A percentile compares a stretch with the other conserved stretches of the same genome.
These are phyloP conservation scores for Colletotrichum sp. DNA, from an alignment of 2,329 filamentous ascomycete genomes.

Conservation along the genomic window DNA sequence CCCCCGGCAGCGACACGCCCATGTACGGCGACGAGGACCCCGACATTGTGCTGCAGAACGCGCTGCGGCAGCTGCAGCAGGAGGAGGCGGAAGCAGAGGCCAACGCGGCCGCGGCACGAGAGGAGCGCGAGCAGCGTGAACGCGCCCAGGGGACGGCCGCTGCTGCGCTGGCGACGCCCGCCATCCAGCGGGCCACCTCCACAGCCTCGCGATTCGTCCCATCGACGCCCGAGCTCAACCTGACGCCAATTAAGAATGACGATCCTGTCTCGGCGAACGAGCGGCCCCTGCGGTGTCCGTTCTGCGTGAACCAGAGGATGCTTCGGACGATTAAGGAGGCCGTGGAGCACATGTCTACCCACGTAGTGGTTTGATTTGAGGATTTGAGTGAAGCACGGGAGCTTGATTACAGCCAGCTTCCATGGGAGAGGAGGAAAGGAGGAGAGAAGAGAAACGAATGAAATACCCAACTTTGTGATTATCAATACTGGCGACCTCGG, in stretches of 20 bases:
- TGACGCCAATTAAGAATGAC: constrained; percentile 60
- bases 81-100: constrained; percentile 64
- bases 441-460: neutral
- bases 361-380: constrained; percentile 57
- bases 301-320: constrained; percentile 67
- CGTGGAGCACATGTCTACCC: constrained; percentile 66
- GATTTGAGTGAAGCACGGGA: neutral
- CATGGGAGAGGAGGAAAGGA: neutral
- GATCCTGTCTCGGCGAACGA: constrained; percentile 51
- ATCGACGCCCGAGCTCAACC: constrained; percentile 47
- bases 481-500: neutral
- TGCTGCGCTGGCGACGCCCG: constrained; percentile 29
- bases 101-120: constrained; percentile 58
- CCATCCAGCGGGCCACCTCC: constrained; percentile 22
- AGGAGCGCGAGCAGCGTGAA: constrained; percentile 44
- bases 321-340: constrained; percentile 65
- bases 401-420: neutral
- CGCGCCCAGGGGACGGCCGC: constrained; percentile 29
- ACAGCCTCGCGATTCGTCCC: constrained; percentile 18
- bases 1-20: constrained; percentile 58
- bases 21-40: constrained; percentile 58
- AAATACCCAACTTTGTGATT: constrained; percentile 2
- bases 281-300: constrained; percentile 60
- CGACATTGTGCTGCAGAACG: constrained; percentile 64
- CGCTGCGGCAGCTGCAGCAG: constrained; percentile 62